Base-by-base conservation (phyloP, 2,329 filamentous ascomycete species). In the Epichloe baconii region DNA sequence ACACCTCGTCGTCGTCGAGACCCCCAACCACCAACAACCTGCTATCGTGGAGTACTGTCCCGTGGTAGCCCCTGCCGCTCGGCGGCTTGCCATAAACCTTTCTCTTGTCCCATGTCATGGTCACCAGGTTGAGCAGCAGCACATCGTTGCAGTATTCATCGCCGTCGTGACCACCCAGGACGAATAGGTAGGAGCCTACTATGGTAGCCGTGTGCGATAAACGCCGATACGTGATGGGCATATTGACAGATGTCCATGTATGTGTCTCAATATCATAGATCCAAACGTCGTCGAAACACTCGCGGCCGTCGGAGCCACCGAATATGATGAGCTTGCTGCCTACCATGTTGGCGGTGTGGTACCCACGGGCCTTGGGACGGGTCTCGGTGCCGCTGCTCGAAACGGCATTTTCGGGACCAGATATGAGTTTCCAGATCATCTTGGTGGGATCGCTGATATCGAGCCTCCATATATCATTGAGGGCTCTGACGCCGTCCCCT, bases 231-330 rank as follows among this genome's bases (percentile, higher is more conserved):
- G 78, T 78, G 37, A 78, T 62, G 19, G 79, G 74, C 23, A 84
- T 80, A 52, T 70, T 63, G 51, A 84, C 81, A 6, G 70, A 61
- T 54, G 75, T 78, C 79, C 83, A 86, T 23, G 70, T 57, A 52
- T 76, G 72, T 40, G 71, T 74, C 48, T 85, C 81, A 5, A 85
- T 77, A 61, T 86, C 81, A 66, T 84, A 85, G 34, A 86, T 77
- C 82, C 82, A 86, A 41, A 86, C 82, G 60, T 86, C 82, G 62
- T 82, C 77, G 66, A 86, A 86, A 66, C 82, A 86, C 65, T 85
- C 81, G 48, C 79, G 80, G 56, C 82, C 82, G 62, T 86, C 82
- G 3, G 79, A 83, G 36, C 82, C 82, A 40, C 82, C 82, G 62
- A 78, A 85, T 58, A 86, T 80, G 63, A 86, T 85, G 54, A 86